These are phyloP conservation scores for Kwoniella mangroviensis DNA, from an alignment of 768 basidiomycete genomes.

Conservation along the genomic window DNA sequence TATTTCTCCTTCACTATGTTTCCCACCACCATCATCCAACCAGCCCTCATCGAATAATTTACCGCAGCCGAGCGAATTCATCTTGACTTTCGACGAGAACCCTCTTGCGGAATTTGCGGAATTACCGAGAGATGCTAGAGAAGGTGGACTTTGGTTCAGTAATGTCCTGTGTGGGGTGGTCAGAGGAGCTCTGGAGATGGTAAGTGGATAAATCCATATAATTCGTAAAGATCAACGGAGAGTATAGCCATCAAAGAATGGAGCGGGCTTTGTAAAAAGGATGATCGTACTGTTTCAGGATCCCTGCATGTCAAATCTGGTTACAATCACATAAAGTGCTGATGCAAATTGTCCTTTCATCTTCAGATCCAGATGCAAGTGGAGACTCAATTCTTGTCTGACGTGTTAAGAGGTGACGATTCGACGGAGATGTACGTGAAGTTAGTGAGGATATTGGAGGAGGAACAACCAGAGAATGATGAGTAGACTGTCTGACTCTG, in stretches of 20 bases:
- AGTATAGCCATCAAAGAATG: no score
- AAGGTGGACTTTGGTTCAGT: conserved; percentile 94
- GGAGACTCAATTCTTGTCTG: conserved; percentile 83
- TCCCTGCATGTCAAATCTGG: not conserved
- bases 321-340: not conserved
- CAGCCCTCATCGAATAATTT: conserved; percentile 59
- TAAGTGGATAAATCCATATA: conserved; percentile 52
- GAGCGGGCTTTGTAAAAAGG: not conserved
- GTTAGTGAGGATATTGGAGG: conserved; percentile 88
- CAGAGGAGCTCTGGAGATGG: conserved; percentile 94
- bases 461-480: conserved; percentile 91
- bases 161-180: conserved; percentile 94
- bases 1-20: conserved; percentile 79
- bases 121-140: conserved; percentile 82
- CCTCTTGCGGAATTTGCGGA: conserved; percentile 97
- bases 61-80: conserved; percentile 64
- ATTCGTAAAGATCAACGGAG: no score
- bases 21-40: conserved; percentile 62
- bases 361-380: conserved; percentile 93
- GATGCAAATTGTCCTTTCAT: not conserved
- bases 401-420: conserved; percentile 90
- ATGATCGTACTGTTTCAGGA: not conserved
- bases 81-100: conserved; percentile 89
- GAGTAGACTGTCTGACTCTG: conserved; percentile 62
- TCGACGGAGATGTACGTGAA: conserved; percentile 90